phyloP scores from a whole-genome alignment of 805 yeast species.

The Schwanniomyces sp. region DNA sequence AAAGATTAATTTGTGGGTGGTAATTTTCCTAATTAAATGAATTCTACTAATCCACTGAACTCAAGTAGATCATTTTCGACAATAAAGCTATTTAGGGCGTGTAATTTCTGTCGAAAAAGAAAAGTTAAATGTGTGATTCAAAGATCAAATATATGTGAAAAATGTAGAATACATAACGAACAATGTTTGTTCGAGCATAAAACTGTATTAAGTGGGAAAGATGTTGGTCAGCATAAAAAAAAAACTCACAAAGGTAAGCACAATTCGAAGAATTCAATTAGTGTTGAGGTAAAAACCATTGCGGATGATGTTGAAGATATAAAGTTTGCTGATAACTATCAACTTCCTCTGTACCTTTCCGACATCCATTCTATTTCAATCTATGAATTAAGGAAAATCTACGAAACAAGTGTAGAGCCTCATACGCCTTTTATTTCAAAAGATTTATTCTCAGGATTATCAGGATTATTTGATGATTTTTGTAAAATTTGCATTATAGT shows the following conservation, averaged over 20 bases:
- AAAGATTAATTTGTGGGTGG: too few species aligned
- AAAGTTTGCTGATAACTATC: background rate
- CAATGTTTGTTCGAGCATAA: conserved; percentile 19
- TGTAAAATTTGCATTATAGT: conserved; percentile 17
- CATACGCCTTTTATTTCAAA: conserved; percentile 16
- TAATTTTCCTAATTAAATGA: background rate
- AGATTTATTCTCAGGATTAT: conserved; percentile 7
- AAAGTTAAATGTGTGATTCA: conserved; percentile 16
- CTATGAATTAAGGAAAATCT: background rate
- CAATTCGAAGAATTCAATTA: background rate
- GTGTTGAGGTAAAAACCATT: background rate
- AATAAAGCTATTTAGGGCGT: conserved; percentile 16
- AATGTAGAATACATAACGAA: conserved; percentile 12
- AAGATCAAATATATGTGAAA: conserved; percentile 11
- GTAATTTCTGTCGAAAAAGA: conserved; percentile 17
- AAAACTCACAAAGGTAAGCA: background rate
- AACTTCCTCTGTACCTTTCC: background rate
- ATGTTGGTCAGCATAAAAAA: background rate
- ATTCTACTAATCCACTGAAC: background rate
- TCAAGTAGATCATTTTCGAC: background rate
- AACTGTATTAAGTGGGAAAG: conserved; percentile 4
- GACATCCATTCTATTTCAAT: background rate
- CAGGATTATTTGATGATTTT: conserved; percentile 10
- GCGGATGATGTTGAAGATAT: background rate
- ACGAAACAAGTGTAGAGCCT: conserved; percentile 13